Evolutionary conservation across 306 rosid species (phyloP), one percentile per base, ranked within the genome.

Genomic region (Senna tora): DNA sequence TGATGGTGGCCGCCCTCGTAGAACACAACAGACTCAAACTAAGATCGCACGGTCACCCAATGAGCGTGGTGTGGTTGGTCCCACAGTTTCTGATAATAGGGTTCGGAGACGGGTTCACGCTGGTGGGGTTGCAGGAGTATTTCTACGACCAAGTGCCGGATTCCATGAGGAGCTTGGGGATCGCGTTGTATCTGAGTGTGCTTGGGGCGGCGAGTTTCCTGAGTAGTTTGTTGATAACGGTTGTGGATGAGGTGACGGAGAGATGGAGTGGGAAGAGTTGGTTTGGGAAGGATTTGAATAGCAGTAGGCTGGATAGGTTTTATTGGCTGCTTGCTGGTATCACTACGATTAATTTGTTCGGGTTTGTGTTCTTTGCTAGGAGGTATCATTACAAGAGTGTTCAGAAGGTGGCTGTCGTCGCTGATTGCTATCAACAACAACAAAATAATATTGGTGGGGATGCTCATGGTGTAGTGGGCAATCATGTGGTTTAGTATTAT

Each of bases 81-180:
- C 99, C 97, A 4, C 97, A 94, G 47, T 84, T 79, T 76, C 17
- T 88, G 6, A 89, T 94, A 25, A 77, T 94, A 25, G 99, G 99
- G 8, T 72, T 91, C n/a, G 99, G 96, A 16, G 99, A 94, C 33
- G 99, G 96, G 6, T 89, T 91, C 14, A 59, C 94, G 2, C 79
- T 93, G 2, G 97, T 91, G 21, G 98, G 98, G 0, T 75, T 91
- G 71, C 98, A 93, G 47, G 98, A 93, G 72, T 89, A 90, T 17
- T 93, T 91, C 34, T 93, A 91, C 38, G 97, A 87, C 52, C 98
- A 93, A 79, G 98, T 87, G 38, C 98, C 98, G 0, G 98, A 93
- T 6, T 87, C 98, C 1, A 93, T 93, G 98, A 83, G 98, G 61
- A 93, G 97, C 68, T 52, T 93, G 17, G 98, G 97, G 13, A 86